A percentile compares a stretch with the other conserved stretches of the same genome.
These are phyloP conservation scores for Xerocomus nothofagi DNA, from an alignment of 1,284 basidiomycete genomes.

Conservation along the genomic window DNA sequence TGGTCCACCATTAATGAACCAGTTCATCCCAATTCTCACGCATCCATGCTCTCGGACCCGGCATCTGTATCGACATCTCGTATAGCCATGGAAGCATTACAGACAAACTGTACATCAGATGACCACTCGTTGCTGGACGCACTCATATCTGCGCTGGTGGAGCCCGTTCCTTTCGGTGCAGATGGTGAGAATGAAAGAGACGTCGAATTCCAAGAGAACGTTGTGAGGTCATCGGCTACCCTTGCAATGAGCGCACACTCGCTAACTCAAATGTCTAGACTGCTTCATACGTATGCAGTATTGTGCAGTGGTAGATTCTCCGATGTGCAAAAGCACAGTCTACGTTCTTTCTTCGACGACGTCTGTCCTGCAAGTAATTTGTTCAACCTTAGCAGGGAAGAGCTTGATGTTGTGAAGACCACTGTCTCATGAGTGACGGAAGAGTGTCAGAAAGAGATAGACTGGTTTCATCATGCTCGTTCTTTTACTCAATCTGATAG, in stretches of 20 bases:
- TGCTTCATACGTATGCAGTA: constrained; percentile 57
- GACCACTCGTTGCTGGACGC: constrained; percentile 38
- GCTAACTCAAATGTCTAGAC: constrained; percentile 33
- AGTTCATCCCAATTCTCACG: constrained; percentile 68
- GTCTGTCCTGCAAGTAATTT: constrained; percentile 13
- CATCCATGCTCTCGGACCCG: constrained; percentile 54
- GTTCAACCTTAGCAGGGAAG: constrained; percentile 30
- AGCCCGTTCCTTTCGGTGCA: constrained; percentile 61
- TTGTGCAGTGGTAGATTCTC: constrained; percentile 45
- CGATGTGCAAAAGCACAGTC: constrained; percentile 40
- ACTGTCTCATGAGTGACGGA: constrained; percentile 25
- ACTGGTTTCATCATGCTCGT: constrained; percentile 14
- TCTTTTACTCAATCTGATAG: constrained; percentile 22
- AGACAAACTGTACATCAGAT: constrained; percentile 30
- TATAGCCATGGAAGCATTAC: constrained; percentile 50
- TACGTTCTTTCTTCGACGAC: constrained; percentile 38
- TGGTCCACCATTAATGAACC: constrained; percentile 29
- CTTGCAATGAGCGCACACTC: constrained; percentile 5
- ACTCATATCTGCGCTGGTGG: constrained; percentile 45
- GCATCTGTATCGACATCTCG: constrained; percentile 50
- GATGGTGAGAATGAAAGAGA: constrained; percentile 75
- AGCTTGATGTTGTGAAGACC: constrained; percentile 28
- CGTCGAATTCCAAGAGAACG: constrained; percentile 80
- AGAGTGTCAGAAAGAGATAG: constrained; percentile 16
- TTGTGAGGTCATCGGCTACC: constrained; percentile 54